These are phyloP conservation scores for Alternaria triticimaculans DNA, from an alignment of 2,329 filamentous ascomycete species.

Conservation along the genomic window DNA sequence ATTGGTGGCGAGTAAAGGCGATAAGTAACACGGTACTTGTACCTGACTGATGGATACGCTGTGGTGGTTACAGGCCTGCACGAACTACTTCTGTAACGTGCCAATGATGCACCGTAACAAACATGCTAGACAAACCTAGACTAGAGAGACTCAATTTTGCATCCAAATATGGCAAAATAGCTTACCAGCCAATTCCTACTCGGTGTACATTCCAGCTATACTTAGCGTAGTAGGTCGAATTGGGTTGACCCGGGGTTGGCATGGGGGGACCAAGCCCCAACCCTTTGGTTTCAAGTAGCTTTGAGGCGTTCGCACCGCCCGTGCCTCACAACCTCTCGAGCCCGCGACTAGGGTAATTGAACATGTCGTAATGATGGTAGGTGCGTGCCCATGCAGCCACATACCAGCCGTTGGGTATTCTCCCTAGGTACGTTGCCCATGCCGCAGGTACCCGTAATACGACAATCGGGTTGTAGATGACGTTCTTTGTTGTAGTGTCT, in stretches of 20 bases:
- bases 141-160: constrained; percentile 46
- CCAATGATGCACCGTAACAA: constrained; percentile 43
- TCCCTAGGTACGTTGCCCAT: constrained; percentile 19
- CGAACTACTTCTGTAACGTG: constrained; percentile 30
- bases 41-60: constrained; percentile 27
- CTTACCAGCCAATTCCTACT: constrained; percentile 41
- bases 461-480: constrained; percentile 13
- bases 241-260: constrained; percentile 27
- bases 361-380: constrained; percentile 25
- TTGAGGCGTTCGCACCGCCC: constrained; percentile 25
- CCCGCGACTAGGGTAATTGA: constrained; percentile 30
- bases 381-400: constrained; percentile 37
- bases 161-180: constrained; percentile 31
- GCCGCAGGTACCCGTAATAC: constrained; percentile 24
- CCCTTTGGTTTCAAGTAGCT: constrained; percentile 34
- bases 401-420: constrained; percentile 22
- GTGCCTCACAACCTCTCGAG: constrained; percentile 22
- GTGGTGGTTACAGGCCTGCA: constrained; percentile 27
- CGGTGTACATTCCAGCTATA: constrained; percentile 45
- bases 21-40: constrained; percentile 27
- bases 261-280: constrained; percentile 42
- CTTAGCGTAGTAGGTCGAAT: constrained; percentile 33
- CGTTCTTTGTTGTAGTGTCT: constrained; percentile 14
- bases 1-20: constrained; percentile 19
- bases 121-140: constrained; percentile 43